Base-by-base conservation (phyloP, 345 rosid genomes). In the Dipteronia sinensis region DNA sequence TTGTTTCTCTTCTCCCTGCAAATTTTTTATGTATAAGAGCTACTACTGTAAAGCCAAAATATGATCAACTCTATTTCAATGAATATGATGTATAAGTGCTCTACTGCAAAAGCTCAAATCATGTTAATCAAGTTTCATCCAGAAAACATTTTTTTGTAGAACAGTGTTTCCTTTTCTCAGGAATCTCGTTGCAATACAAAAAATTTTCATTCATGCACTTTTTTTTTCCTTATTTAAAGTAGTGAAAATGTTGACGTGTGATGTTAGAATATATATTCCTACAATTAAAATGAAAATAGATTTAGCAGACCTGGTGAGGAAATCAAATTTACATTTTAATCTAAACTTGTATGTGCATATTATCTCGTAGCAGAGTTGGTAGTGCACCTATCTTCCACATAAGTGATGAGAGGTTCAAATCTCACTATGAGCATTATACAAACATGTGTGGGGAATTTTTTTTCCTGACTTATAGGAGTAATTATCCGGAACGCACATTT, bases 11-110 rank as follows among this genome's bases (percentile, higher is more conserved):
- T 34, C 20, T 27, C 53, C 71, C 69, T 56, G 38, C 61, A 46
- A 49, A 20, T 20, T 53, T 53, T 59, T 69, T 23, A 64, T 38
- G 63, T 16, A 63, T 69, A 59, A 77, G 58, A 74, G 79, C 64
- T 69, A 71, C 64, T 69, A 74, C 84, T 82, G 78, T 73, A 76
- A 74, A 84, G 74, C 82, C 72, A 34, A 40, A 80, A 65, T 62
- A 75, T 80, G 71, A 70, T 71, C 65, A 44, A 58, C 40, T 72
- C 31, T 61, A 56, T 40, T 23, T 73, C 29, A 13, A 13, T 49
- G 15, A 56, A 25, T 56, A 27, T 69, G 20, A 69, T 66, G 64
- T 15, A 69, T 64, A 65, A 77, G 65, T 69, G 84, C 38, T 31
- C 81, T 77, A 63, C 77, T 70, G 76, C 6, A 34, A 78, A n/a